These are phyloP conservation scores for Protea cynaroides DNA, from an alignment of 164 flowering plant species.

Conservation along the genomic window DNA sequence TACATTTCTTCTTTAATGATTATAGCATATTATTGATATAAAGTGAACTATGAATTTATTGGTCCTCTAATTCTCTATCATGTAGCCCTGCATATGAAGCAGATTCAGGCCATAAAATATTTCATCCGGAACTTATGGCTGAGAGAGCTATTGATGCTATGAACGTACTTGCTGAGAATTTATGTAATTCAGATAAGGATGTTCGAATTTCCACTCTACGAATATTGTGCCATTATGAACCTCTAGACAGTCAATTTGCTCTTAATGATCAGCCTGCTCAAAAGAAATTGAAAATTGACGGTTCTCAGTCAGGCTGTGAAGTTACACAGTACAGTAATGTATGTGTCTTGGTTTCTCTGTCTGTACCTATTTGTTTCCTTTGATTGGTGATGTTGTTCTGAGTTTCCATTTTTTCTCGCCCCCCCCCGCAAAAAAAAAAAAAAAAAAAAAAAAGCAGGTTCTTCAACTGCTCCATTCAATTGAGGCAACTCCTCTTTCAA, in stretches of 20 bases:
- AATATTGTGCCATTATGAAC: conserved; percentile 67
- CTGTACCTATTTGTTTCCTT: conserved; percentile 5
- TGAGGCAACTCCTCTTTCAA: conserved; percentile 63
- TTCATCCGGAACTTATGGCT: conserved; percentile 40
- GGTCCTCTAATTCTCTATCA: background rate
- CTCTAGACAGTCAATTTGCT: conserved; percentile 16
- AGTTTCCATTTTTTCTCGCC: background rate
- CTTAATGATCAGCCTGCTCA: conserved; percentile 22
- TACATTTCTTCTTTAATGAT: background rate
- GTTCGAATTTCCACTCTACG: conserved; percentile 70
- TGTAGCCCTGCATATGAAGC: conserved; percentile 29
- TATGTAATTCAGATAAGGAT: conserved; percentile 49
- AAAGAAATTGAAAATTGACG: conserved; percentile 33
- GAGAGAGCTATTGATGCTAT: conserved; percentile 42
- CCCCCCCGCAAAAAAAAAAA: conserved; percentile 4
- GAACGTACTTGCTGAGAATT: conserved; percentile 49
- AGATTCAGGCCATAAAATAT: conserved; percentile 14
- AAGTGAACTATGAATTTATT: background rate
- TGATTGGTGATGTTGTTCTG: background rate
- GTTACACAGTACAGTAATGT: conserved; percentile 35
- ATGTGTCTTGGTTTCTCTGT: conserved; percentile 10
- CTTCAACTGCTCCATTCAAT: conserved; percentile 55
- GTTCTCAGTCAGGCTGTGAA: conserved; percentile 22
- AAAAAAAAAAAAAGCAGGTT: conserved; percentile 41
- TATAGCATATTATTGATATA: background rate